These are phyloP conservation scores for Schoenoplectus tabernaemontani DNA, from an alignment of 202 grass and related monocot genomes.

Conservation along the genomic window DNA sequence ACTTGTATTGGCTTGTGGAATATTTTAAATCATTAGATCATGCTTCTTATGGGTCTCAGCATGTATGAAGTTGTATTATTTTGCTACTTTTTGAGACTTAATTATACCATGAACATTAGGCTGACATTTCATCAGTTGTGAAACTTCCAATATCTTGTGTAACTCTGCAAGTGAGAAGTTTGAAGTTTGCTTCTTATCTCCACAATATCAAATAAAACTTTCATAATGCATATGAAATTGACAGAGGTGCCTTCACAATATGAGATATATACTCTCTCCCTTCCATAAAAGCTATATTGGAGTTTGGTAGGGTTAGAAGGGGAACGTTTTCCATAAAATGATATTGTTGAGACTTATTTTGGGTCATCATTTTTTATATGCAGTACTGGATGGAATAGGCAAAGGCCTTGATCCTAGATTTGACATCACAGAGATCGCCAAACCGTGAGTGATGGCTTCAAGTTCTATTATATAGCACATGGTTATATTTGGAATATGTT, in stretches of 20 bases:
- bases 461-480: neutral
- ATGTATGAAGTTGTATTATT: constrained; percentile 4
- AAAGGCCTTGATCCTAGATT: constrained; percentile 98
- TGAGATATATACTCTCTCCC: neutral
- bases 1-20: neutral
- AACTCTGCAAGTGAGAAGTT: neutral
- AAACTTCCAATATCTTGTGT: neutral
- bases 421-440: constrained; percentile 99
- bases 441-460: constrained; percentile 52
- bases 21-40: neutral
- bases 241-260: neutral
- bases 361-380: neutral
- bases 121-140: neutral
- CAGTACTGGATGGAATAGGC: constrained; percentile 98
- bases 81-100: neutral
- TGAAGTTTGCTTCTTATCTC: neutral
- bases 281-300: neutral
- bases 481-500: neutral
- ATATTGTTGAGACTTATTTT: neutral
- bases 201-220: neutral
- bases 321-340: neutral
- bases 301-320: neutral
- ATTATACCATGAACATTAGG: neutral
- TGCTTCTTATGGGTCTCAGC: neutral
- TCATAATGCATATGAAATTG: neutral